Evolutionary conservation across 768 basidiomycete genomes (phyloP).

Genomic region (Tylopilus sp.): DNA sequence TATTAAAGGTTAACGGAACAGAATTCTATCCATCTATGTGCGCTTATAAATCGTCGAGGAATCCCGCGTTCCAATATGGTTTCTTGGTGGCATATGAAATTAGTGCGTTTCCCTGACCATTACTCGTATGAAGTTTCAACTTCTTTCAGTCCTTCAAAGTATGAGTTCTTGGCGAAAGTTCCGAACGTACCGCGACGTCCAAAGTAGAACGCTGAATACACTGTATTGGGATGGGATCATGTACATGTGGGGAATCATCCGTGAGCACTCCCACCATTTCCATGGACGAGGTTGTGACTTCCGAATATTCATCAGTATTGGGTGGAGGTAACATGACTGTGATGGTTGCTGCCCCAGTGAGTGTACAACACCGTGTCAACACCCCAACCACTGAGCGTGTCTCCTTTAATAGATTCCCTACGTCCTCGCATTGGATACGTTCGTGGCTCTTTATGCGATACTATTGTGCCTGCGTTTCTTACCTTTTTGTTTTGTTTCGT

Average conservation of each 20-base stretch:
- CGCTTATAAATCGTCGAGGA: constrained; percentile 7
- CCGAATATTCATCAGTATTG: constrained; percentile 7
- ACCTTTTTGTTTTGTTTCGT: not conserved
- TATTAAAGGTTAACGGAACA: not conserved
- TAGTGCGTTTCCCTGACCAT: too few relatives aligned
- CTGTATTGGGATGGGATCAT: constrained; percentile 28
- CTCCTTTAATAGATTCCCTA: constrained; percentile 9
- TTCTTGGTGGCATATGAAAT: too few relatives aligned
- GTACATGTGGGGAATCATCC: constrained; percentile 25
- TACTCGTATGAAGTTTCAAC: too few relatives aligned
- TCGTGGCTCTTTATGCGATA: not conserved
- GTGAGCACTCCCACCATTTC: constrained; percentile 4
- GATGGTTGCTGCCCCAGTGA: constrained; percentile 20
- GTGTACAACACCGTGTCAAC: not conserved
- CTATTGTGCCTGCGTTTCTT: not conserved
- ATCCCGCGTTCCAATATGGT: not conserved
- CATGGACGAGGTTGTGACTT: not conserved
- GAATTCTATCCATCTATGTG: constrained; percentile 21
- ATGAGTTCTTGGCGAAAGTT: constrained; percentile 26
- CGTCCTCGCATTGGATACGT: constrained; percentile 21
- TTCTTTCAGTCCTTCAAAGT: not conserved
- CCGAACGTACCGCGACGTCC: constrained; percentile 17
- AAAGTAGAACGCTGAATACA: constrained; percentile 18
- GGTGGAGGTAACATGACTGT: constrained; percentile 14
- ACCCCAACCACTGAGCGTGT: not conserved